Conservation (phyloP, 192 early-diverging fungal genomes). For the Podila clonocystis region DNA sequence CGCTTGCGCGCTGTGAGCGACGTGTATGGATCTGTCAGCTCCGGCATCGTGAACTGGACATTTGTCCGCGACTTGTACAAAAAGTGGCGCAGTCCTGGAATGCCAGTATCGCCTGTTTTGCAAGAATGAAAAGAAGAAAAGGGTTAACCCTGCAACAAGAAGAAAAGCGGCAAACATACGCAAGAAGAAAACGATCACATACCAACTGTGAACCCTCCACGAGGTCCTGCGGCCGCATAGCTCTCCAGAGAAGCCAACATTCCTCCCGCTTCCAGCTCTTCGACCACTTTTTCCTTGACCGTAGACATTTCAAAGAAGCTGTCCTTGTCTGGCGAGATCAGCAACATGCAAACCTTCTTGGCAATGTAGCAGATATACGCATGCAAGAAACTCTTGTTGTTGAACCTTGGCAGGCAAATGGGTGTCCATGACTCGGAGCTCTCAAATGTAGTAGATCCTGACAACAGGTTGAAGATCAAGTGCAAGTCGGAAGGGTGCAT, state of each 20-base stretch:
- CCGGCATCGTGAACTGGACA: conserved; percentile 75
- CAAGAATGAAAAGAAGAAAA: background rate
- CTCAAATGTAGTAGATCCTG: conserved; percentile 76
- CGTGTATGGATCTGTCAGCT: conserved; percentile 68
- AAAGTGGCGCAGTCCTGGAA: conserved; percentile 78
- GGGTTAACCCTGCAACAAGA: background rate
- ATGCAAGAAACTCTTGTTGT: conserved; percentile 87
- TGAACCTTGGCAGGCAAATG: conserved; percentile 92
- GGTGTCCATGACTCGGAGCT: conserved; percentile 94
- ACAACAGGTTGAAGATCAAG: conserved; percentile 84
- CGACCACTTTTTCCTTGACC: conserved; percentile 72
- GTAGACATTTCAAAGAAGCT: conserved; percentile 84
- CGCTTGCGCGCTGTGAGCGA: conserved; percentile 58
- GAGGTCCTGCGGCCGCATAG: conserved; percentile 29
- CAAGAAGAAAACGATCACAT: background rate
- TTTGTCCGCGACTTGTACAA: conserved; percentile 70
- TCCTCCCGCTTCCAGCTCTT: conserved; percentile 52
- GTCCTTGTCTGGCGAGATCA: conserved; percentile 84
- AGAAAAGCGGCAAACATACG: background rate
- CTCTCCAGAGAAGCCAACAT: conserved; percentile 30
- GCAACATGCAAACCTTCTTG: conserved; percentile 73
- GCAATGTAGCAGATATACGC: conserved; percentile 87
- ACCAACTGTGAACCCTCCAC: conserved; percentile 49
- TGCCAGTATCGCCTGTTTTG: conserved; percentile 63
- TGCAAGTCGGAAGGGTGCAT: conserved; percentile 86